Evolutionary conservation across 257 asterid genomes (phyloP).

Genomic region (Solanum tarapatanum): DNA sequence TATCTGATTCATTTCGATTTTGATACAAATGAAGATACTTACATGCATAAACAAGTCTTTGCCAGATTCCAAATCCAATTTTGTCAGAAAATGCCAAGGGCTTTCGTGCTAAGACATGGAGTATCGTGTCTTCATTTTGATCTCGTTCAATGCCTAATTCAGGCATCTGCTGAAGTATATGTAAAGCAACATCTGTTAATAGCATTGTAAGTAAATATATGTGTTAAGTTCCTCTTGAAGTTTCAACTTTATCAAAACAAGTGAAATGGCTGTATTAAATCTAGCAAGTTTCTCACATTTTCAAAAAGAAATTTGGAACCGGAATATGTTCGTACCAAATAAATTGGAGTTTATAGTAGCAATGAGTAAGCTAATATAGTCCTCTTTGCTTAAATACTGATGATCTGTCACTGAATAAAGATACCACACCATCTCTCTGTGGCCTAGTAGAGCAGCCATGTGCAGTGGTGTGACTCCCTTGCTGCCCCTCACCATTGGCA

Average conservation of each 20-base stretch:
- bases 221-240: neutral
- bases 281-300: neutral
- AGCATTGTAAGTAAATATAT: neutral
- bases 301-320: neutral
- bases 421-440: constrained; percentile 27
- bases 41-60: constrained; percentile 11
- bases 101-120: constrained; percentile 23
- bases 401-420: constrained; percentile 16
- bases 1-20: neutral
- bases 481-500: constrained; percentile 26
- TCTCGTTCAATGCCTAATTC: constrained; percentile 19
- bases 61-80: constrained; percentile 12
- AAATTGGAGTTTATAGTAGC: constrained; percentile 21
- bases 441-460: constrained; percentile 30
- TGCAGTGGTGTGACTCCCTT: constrained; percentile 26
- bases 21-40: neutral
- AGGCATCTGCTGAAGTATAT: constrained; percentile 15
- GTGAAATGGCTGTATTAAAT: neutral
- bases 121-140: constrained; percentile 21
- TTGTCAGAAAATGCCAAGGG: constrained; percentile 16
- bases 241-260: neutral
- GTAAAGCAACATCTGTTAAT: constrained; percentile 18
- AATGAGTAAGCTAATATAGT: constrained; percentile 14
- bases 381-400: constrained; percentile 10
- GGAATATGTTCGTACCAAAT: constrained; percentile 11